Conservation (phyloP, 768 basidiomycete genomes). For the Hemileccinum rubropunctum region DNA sequence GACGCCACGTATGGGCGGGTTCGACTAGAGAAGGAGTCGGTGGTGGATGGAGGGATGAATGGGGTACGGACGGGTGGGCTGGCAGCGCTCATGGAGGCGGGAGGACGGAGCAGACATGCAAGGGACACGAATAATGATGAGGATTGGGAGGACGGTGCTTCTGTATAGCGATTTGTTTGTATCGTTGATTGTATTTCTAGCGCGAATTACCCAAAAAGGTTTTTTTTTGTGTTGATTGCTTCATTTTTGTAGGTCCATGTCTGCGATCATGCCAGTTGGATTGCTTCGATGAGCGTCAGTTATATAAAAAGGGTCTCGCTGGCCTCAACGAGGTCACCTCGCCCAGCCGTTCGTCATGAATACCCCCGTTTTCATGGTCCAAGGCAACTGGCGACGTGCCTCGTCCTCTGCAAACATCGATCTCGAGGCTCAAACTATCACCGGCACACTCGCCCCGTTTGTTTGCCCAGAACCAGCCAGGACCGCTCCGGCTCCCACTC, state of each 20-base stretch:
- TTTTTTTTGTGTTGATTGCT: too few relatives aligned
- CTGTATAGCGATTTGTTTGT: slow-evolving; percentile 11
- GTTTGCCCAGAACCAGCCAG: slow-evolving; percentile 3
- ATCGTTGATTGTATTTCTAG: too few relatives aligned
- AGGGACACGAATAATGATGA: slow-evolving; percentile 21
- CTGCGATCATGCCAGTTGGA: too few relatives aligned
- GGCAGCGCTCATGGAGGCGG: slow-evolving; percentile 25
- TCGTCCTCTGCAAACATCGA: slow-evolving; percentile 8
- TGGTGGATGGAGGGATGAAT: slow-evolving; percentile 18
- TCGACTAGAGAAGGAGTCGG: slow-evolving; percentile 20
- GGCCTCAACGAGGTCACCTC: too few relatives aligned
- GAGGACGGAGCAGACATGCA: slow-evolving; percentile 15
- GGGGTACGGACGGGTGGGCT: slow-evolving; percentile 13
- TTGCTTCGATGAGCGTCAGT: too few relatives aligned
- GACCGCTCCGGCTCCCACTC: slow-evolving; percentile 1
- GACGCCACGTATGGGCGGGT: slow-evolving; percentile 28
- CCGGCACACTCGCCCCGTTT: slow-evolving; percentile 4
- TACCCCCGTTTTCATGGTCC: slow-evolving; percentile 1
- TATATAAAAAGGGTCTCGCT: too few relatives aligned
- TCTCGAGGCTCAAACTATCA: slow-evolving; percentile 17
- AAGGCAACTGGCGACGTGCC: slow-evolving; percentile 15
- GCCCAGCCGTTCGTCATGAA: too few relatives aligned
- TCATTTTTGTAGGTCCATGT: too few relatives aligned
- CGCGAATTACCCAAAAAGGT: too few relatives aligned
- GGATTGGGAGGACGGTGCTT: slow-evolving; percentile 32